Evolutionary conservation across 2,329 filamentous ascomycete genomes (phyloP), one percentile per base, ranked within the genome.

Genomic region (Grosmannia penicillata): DNA sequence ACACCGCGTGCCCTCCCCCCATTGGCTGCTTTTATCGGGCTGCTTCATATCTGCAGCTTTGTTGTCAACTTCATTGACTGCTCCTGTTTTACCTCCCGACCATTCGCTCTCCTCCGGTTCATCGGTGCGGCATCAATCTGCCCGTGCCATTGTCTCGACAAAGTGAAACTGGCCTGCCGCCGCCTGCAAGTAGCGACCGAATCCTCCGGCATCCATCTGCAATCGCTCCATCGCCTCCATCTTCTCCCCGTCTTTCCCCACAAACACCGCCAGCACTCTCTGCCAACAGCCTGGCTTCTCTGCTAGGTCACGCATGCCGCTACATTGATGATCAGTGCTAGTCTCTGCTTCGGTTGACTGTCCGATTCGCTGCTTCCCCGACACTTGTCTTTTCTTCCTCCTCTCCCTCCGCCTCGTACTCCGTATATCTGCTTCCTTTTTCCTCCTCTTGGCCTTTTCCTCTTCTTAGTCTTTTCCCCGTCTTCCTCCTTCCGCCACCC

Each of bases 261-360:
- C 36, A 33, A 19, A 8, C 15, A 17, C 15, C 5, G 17, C 22
- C 35, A 31, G 21, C 31, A 24, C 8, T 21, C 11, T 6, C 4
- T 8, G 11, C 19, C n/a, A 19, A 4, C 21, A 11, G 22, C 13
- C 32, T 21, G 25, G 18, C 21, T 22, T 25, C n/a, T 17, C 8
- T 21, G 19, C 32, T 5, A 17, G 36, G 37, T 28, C 37, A 39
- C 37, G 31, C 37, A 34, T 39, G 31, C 19, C n/a, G 17, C 37
- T 13, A 13, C 30, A 19, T 31, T 18, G n/a, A 5, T n/a, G 13
- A 14, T 30, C 25, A n/a, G 11, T 23, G 8, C 37, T 27, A 27
- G 21, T 9, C 33, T 11, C 26, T 26, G 25, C 21, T 31, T 26
- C 11, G 8, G 19, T 10, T 33, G 7, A 19, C 18, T 11, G 10